Conservation (phyloP, 331 rosid species). For the Quercus lobata region DNA sequence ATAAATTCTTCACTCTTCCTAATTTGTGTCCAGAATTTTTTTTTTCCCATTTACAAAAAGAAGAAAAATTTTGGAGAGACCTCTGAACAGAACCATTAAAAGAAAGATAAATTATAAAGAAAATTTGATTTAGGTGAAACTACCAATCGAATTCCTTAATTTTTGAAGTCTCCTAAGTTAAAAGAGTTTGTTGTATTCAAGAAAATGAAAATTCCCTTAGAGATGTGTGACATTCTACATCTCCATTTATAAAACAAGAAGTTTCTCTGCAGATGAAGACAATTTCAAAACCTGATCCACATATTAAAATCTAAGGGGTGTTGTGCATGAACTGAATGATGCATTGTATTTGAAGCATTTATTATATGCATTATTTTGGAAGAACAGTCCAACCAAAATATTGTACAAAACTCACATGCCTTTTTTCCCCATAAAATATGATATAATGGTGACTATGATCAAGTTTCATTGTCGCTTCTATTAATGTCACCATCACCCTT, state of each 20-base stretch:
- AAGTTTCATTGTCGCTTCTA: neutral
- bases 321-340: too few species aligned
- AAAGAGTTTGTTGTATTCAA: neutral
- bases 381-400: neutral
- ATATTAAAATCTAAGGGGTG: too few species aligned
- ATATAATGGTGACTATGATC: neutral
- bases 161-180: neutral
- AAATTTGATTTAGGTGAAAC: neutral
- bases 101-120: neutral
- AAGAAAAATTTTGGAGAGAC: neutral
- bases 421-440: neutral
- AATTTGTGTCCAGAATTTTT: too few species aligned
- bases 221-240: neutral
- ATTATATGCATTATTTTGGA: neutral
- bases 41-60: neutral
- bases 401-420: neutral
- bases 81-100: neutral
- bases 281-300: too few species aligned
- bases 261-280: too few species aligned
- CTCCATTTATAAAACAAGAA: neutral
- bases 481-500: neutral
- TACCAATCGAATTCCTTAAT: neutral
- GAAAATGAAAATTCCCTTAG: neutral
- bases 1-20: too few species aligned
- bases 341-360: neutral